Percentiles rank a stretch among this genome's conserved stretches.
These are phyloP conservation scores for Zygotorulaspora chibaensis DNA, from an alignment of 805 yeast genomes.

Conservation along the genomic window DNA sequence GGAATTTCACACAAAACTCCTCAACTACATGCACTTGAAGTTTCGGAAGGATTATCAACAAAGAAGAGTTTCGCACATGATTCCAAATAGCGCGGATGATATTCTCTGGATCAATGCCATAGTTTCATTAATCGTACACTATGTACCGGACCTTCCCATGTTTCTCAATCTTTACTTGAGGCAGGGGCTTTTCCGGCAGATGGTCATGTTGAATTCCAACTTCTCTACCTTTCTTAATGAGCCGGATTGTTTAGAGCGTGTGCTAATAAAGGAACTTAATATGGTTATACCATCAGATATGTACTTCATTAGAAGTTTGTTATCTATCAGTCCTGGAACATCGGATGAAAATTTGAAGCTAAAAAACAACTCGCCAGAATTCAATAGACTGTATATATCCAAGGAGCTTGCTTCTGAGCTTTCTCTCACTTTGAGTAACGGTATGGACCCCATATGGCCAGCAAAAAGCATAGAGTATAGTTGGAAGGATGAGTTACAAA, in stretches of 20 bases:
- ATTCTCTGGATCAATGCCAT: slow-evolving; percentile 6
- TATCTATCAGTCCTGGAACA: background rate
- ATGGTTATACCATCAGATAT: background rate
- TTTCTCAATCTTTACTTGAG: slow-evolving; percentile 10
- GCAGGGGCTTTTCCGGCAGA: slow-evolving; percentile 11
- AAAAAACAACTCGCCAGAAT: background rate
- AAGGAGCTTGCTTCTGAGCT: slow-evolving; percentile 1
- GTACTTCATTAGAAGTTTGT: background rate
- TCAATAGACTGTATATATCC: slow-evolving; percentile 4
- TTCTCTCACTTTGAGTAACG: background rate
- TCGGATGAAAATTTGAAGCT: background rate
- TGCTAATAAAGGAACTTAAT: slow-evolving; percentile 4
- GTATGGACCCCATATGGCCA: slow-evolving; percentile 12
- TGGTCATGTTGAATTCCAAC: slow-evolving; percentile 10
- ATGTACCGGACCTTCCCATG: slow-evolving; percentile 13
- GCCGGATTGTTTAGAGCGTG: slow-evolving; percentile 8
- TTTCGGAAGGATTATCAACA: slow-evolving; percentile 7
- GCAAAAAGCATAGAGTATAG: slow-evolving; percentile 1
- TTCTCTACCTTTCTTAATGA: slow-evolving; percentile 7
- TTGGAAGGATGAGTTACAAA: slow-evolving; percentile 7
- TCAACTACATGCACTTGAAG: slow-evolving; percentile 7
- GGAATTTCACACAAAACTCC: slow-evolving; percentile 8
- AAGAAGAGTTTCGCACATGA: background rate
- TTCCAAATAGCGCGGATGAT: background rate
- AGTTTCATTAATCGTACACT: slow-evolving; percentile 7